Conservation (phyloP, 148 eudicot genomes). For the Mesembryanthemum crystallinum region DNA sequence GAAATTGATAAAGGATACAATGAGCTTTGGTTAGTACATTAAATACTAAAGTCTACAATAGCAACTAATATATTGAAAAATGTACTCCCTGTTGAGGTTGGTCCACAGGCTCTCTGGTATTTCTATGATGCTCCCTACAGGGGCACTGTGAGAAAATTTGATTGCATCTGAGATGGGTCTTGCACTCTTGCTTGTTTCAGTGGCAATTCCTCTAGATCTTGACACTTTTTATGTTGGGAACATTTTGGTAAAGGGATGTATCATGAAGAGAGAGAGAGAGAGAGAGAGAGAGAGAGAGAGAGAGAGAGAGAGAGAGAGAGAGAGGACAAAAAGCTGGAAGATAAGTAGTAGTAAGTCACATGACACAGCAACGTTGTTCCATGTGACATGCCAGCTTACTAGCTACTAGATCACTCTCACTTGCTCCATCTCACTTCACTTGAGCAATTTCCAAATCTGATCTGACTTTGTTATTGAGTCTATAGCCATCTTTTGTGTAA, state of each 20-base stretch:
- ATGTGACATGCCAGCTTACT: slow-evolving; percentile 21
- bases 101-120: background rate
- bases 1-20: background rate
- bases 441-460: background rate
- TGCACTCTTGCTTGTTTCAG: slow-evolving; percentile 11
- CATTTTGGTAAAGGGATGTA: too few species aligned
- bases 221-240: background rate
- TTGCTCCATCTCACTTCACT: background rate
- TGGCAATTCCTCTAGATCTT: background rate
- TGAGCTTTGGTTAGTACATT: too few species aligned
- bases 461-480: background rate
- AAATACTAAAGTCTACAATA: too few species aligned
- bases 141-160: background rate
- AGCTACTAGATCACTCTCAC: background rate
- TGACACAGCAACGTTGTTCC: slow-evolving; percentile 4
- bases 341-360: slow-evolving; percentile 10
- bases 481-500: background rate
- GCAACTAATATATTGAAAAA: too few species aligned
- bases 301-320: background rate
- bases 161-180: background rate
- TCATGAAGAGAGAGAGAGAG: too few species aligned
- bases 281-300: too few species aligned
- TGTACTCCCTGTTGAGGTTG: background rate
- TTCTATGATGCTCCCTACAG: background rate
- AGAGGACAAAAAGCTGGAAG: slow-evolving; percentile 3